Conservation (phyloP, 2,329 filamentous ascomycete genomes). For the Hypoxylon sp. region DNA sequence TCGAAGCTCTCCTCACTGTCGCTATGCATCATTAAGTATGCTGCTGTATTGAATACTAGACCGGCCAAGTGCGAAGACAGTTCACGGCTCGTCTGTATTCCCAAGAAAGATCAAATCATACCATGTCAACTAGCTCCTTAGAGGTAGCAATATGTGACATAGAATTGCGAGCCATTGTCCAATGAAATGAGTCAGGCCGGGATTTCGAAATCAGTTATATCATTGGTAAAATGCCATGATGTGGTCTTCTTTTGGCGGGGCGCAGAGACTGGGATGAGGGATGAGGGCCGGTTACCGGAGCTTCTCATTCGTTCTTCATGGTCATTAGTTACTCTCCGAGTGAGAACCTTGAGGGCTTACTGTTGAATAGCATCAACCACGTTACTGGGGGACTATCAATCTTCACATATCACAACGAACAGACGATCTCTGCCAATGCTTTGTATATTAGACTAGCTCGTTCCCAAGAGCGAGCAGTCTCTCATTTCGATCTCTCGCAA, state of each 20-base stretch:
- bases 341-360: background rate
- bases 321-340: background rate
- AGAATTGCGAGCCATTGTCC: conserved; percentile 17
- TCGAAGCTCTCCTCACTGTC: conserved; percentile 30
- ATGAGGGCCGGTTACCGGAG: conserved; percentile 33
- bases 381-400: background rate
- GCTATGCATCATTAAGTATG: conserved; percentile 25
- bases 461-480: conserved; percentile 21
- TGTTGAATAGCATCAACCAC: background rate
- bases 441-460: conserved; percentile 14
- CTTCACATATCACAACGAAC: background rate
- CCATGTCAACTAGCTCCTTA: background rate
- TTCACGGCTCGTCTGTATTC: background rate
- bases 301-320: background rate
- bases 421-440: background rate
- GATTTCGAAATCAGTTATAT: conserved; percentile 18
- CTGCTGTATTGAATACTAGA: background rate
- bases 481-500: conserved; percentile 25
- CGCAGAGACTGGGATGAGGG: background rate
- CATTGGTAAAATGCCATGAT: conserved; percentile 22
- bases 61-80: background rate
- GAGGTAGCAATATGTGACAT: background rate
- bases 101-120: conserved; percentile 3
- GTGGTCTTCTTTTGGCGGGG: conserved; percentile 20
- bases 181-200: conserved; percentile 37